These are phyloP conservation scores for Tulasnella calospora DNA, from an alignment of 768 basidiomycete genomes.

Conservation along the genomic window DNA sequence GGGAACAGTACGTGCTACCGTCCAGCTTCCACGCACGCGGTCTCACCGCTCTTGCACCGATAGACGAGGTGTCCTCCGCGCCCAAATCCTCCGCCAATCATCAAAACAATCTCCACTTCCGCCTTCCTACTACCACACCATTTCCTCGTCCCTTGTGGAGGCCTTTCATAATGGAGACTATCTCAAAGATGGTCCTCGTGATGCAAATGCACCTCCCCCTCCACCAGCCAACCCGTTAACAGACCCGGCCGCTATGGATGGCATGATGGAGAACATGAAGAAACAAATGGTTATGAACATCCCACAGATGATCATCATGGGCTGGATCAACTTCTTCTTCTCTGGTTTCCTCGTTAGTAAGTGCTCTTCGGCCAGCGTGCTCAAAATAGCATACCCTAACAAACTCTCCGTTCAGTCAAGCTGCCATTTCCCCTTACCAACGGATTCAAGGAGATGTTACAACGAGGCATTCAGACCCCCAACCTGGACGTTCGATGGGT, in stretches of 20 bases:
- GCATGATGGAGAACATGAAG: constrained; percentile 98
- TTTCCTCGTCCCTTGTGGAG: constrained; percentile 67
- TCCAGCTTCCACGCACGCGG: constrained; percentile 27
- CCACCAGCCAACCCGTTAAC: constrained; percentile 78
- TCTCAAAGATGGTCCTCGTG: constrained; percentile 72
- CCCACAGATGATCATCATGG: constrained; percentile 98
- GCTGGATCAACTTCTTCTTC: constrained; percentile 99
- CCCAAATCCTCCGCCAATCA: constrained; percentile 78
- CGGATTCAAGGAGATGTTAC: constrained; percentile 97
- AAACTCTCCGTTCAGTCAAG: constrained; percentile 57
- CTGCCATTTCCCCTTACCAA: constrained; percentile 94
- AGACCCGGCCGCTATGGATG: constrained; percentile 91
- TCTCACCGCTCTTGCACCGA: constrained; percentile 1
- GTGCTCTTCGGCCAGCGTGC: constrained; percentile 36
- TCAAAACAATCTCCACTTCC: constrained; percentile 78
- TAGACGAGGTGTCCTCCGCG: constrained; percentile 73
- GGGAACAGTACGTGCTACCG: constrained; percentile 68
- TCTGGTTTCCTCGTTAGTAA: constrained; percentile 95
- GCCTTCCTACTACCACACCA: constrained; percentile 61
- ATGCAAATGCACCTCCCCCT: constrained; percentile 50
- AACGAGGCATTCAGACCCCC: constrained; percentile 88
- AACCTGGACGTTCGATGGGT: constrained; percentile 99
- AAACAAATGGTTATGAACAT: constrained; percentile 99
- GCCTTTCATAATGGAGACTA: constrained; percentile 72
- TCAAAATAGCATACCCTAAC: not conserved